phyloP scores from a whole-genome alignment of 495 filamentous ascomycete species.

The Penicillium chermesinum region DNA sequence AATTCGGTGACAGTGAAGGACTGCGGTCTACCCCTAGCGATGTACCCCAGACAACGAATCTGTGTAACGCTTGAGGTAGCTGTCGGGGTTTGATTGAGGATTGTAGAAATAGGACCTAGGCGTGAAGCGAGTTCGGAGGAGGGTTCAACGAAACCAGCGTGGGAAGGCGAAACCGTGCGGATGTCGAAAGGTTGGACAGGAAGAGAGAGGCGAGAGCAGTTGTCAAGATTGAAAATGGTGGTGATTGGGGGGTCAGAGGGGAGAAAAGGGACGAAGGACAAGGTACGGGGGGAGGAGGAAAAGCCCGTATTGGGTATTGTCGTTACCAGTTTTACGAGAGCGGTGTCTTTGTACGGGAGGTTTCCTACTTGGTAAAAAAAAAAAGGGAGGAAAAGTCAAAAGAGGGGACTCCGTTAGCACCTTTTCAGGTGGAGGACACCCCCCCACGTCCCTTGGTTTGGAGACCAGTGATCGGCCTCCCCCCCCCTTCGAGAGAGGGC shows the following conservation, averaged over 20 bases:
- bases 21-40: conserved; percentile 44
- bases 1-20: conserved; percentile 15
- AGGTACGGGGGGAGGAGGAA: background rate
- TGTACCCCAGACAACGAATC: conserved; percentile 38
- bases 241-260: conserved; percentile 1
- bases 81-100: conserved; percentile 26
- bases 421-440: conserved; percentile 21
- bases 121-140: conserved; percentile 1
- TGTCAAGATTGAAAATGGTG: background rate
- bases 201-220: background rate
- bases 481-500: background rate
- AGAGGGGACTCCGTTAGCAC: conserved; percentile 20
- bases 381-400: conserved; percentile 7
- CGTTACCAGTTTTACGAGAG: background rate
- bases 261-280: background rate
- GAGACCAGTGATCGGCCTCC: conserved; percentile 18
- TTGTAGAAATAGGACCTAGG: conserved; percentile 9
- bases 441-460: conserved; percentile 16
- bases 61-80: conserved; percentile 45
- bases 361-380: background rate
- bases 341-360: background rate
- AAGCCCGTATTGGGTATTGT: background rate
- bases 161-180: background rate
- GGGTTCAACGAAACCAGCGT: background rate
- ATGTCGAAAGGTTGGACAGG: background rate